Base-by-base conservation (phyloP, 2,329 filamentous ascomycete genomes). In the Coleophoma crateriformis region DNA sequence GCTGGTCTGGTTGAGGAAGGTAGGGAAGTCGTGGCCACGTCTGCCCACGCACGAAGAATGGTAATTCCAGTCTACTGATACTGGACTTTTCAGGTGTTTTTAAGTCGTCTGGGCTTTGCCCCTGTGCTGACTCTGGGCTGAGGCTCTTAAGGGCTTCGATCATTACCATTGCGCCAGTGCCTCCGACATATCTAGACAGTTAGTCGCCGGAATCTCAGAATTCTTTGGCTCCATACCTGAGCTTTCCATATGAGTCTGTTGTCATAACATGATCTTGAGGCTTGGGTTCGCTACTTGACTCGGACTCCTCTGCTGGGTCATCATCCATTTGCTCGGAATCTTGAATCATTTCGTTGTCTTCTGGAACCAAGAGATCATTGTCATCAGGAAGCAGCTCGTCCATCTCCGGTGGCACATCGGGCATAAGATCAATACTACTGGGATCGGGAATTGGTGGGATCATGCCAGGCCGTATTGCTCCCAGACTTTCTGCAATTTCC, bases 11-110 rank as follows among this genome's bases (percentile, higher is more conserved):
- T 17, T 52, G 54, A 2, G 63, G 62, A 1, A 65, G 50, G 42
- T 53, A 59, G 2, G 63, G 62, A 3, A 64, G 44, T 19, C 59
- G 55, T 2, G 56, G 63, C 62, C 61, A 65, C 3, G 51, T 42
- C 33, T 54, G 51, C 1, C 61, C 62, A 3, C 53, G 61, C 7
- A 63, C 53, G 45, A 64, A 65, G 20, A 62, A 48, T 0, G 63
- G 63, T 7, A 64, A 49, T 35, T 64, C 62, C 1, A 61, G 46
- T 14, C 56, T 52, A 10, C 22, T 14, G 4, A 45, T 48, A 19
- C 27, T 53, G 14, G 38, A 10, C 5, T 48, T 33, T n/a, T 27
- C 37, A 7, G 44, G n/a, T 40, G 38, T 4, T 35, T 42, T 12
- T 35, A n/a, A 46, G 7, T 35, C 41, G 17, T 35, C 34, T 17